Base-by-base conservation (phyloP, 1,139 yeast species). In the Kodamaea anthophila region DNA sequence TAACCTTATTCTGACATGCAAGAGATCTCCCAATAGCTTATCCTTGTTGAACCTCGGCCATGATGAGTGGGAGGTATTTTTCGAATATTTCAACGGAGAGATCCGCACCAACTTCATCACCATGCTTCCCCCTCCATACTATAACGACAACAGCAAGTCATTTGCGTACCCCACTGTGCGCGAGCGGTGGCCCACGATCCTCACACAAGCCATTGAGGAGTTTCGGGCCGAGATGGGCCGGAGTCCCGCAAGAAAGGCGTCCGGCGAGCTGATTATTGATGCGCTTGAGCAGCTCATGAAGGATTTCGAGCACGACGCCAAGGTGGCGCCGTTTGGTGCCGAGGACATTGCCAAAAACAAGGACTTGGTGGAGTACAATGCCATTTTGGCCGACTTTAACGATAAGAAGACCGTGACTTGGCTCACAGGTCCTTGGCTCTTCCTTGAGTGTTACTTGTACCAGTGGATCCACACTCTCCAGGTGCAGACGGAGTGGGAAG, bases 371-470 rank as follows among this genome's bases (percentile, higher is more conserved):
- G 58, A 70, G 5, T 80, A 69, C 50, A 77, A 82, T 49, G 65
- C 62, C 3, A 60, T 65, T 8, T 49, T 74, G 29, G 50, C 42
- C 4, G 44, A 49, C 15, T 43, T 53, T 23, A 51, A 53, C 33
- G 31, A 49, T 34, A 44, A 35, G 10, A 49, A 46, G 31, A 40
- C 43, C 15, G 56, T 58, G n/a, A 71, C 81, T 12, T 91, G 96
- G 97, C 61, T 66, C 37, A 68, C 79, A n/a, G 94, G 91, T 1
- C 96, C 95, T 12, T 91, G 99, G 99, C 62, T 91, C 34, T 81
- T 68, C 47, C 65, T 84, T 29, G 99, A 93, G 55, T 82, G 96
- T 53, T 80, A 80, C 50, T 52, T 91, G 38, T 91, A 91, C 58
- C 75, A 94, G 37, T 55, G 66, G 35, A 60, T 87, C 34, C 74